Percentiles rank a stretch among this genome's conserved stretches.
Evolutionary conservation across 768 basidiomycete species (phyloP).

Genomic region (Phaffia australis): DNA sequence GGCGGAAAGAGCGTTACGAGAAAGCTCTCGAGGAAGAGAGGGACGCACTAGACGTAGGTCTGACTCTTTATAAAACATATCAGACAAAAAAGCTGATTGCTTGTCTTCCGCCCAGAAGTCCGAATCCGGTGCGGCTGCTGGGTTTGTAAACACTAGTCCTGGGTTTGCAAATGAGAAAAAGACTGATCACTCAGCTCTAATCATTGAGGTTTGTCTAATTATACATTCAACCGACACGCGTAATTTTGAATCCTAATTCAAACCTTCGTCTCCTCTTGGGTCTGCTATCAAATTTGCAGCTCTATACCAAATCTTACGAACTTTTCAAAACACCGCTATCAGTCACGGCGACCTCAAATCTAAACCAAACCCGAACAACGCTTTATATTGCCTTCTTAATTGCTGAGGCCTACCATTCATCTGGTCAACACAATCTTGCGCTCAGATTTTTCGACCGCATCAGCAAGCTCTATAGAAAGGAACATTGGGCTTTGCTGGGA

Average conservation of each 20-base stretch:
- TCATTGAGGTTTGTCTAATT: conserved; percentile 58
- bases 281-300: conserved; percentile 41
- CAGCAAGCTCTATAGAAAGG: conserved; percentile 72
- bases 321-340: conserved; percentile 59
- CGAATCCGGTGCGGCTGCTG: conserved; percentile 8
- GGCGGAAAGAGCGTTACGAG: conserved; percentile 58
- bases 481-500: conserved; percentile 67
- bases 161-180: conserved; percentile 83
- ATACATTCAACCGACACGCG: not conserved
- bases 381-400: conserved; percentile 87
- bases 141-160: conserved; percentile 14
- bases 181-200: conserved; percentile 71
- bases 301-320: conserved; percentile 91
- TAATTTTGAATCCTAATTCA: not conserved
- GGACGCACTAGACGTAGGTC: conserved; percentile 25
- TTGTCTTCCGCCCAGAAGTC: not conserved
- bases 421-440: conserved; percentile 75
- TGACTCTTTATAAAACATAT: not conserved
- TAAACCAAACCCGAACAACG: conserved; percentile 65
- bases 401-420: conserved; percentile 69
- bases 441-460: conserved; percentile 89
- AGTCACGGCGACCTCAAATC: conserved; percentile 37
- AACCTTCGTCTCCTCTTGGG: not conserved
- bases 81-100: conserved; percentile 38
- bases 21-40: conserved; percentile 53